Evolutionary conservation across 2,329 filamentous ascomycete species (phyloP).

Genomic region (Mycogone perniciosa): DNA sequence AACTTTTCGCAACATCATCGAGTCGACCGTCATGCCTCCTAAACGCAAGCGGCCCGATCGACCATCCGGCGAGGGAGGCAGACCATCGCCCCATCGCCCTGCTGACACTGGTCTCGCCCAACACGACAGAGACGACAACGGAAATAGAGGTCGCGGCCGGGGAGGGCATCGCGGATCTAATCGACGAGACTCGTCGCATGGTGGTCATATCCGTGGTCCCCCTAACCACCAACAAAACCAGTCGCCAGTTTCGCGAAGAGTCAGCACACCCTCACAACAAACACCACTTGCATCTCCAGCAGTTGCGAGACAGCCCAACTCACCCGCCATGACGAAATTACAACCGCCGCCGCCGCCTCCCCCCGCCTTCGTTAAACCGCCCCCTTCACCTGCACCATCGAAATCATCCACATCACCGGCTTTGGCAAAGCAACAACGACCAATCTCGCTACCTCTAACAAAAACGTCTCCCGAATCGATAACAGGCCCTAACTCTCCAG

Average conservation of each 20-base stretch:
- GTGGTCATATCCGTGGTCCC: conserved; percentile 23
- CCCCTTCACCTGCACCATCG: conserved; percentile 13
- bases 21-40: conserved; percentile 42
- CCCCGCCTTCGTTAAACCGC: conserved; percentile 16
- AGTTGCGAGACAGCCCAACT: conserved; percentile 12
- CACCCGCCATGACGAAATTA: conserved; percentile 16
- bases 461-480: conserved; percentile 17
- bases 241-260: conserved; percentile 15
- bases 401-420: conserved; percentile 17
- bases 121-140: conserved; percentile 50
- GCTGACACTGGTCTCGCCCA: conserved; percentile 49
- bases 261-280: conserved; percentile 17
- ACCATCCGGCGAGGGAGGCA: conserved; percentile 40
- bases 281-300: conserved; percentile 16
- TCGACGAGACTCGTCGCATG: conserved; percentile 47
- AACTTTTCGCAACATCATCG: conserved; percentile 11
- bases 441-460: conserved; percentile 17
- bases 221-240: conserved; percentile 17
- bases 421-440: conserved; percentile 13
- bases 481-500: conserved; percentile 26
- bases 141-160: conserved; percentile 40
- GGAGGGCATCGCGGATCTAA: conserved; percentile 43
- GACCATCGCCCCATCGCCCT: conserved; percentile 58
- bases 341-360: conserved; percentile 20
- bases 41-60: conserved; percentile 56